Base-by-base conservation (phyloP, 495 filamentous ascomycete species). In the Aspergillus biplanus region DNA sequence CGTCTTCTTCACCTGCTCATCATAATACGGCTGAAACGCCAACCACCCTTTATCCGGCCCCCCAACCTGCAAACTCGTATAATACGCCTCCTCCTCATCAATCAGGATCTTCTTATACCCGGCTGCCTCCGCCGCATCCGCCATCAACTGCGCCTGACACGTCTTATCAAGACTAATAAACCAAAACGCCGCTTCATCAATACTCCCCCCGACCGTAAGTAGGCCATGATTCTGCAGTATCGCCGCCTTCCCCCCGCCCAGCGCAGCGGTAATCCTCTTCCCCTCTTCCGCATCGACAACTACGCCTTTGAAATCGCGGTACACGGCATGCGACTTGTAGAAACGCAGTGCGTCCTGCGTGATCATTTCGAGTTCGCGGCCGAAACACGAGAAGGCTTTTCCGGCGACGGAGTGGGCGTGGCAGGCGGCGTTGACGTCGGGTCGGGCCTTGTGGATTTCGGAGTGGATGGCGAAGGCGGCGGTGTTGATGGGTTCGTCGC, bases 151-250 rank as follows among this genome's bases (percentile, higher is more conserved):
- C 27, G 82, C 80, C 42, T 87, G 84, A 66, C 86, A 87, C 2
- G 80, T 82, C 66, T 80, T 79, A 64, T 89, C 86, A 5, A 89
- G 69, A 54, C 78, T 81, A 32, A 87, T 74, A 66, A 89, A 87
- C 78, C 84, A 86, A 61, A 83, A 83, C 11, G 83, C 85, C 6
- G 85, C 85, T 56, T 85, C 85, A 52, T 83, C 85, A 4, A 87
- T 77, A 34, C 75, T 85, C 11, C 74, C 64, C 3, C 86, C 84
- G 5, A 80, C 76, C 7, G 84, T 87, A 6, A 87, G 66, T 8
- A 86, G 67, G 0, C 85, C 85, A 69, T 89, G 85, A 59, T 87
- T 87, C 71, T 87, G 85, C 47, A 87, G 67, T 6, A 89, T 84
- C 1, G 76, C 76, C 4, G 82, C 82, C 69, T 85, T 86, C 27